Percentiles rank a stretch among this genome's conserved stretches.
These are phyloP conservation scores for Mentha longifolia DNA, from an alignment of 257 asterid genomes.

Conservation along the genomic window DNA sequence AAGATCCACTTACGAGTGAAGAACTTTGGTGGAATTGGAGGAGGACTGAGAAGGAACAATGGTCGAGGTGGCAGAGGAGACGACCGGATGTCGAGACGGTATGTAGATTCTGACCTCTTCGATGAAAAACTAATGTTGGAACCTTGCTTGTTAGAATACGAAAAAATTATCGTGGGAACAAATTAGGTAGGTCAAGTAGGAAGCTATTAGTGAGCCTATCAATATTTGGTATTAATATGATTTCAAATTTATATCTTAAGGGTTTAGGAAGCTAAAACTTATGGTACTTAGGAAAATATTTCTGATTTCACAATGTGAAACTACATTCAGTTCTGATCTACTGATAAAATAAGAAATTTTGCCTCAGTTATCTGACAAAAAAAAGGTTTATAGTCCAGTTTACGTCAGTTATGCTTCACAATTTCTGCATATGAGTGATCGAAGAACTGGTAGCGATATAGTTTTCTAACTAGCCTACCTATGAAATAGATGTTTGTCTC, in stretches of 20 bases:
- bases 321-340: not conserved
- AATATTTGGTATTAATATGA: not conserved
- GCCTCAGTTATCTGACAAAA: not conserved
- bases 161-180: too few relatives aligned
- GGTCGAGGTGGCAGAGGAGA: conserved; percentile 98
- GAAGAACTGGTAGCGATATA: not conserved
- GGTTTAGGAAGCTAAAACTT: not conserved
- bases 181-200: too few relatives aligned
- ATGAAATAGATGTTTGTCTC: conserved; percentile 6
- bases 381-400: not conserved
- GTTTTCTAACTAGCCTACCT: conserved; percentile 16
- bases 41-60: conserved; percentile 83
- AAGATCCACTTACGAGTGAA: conserved; percentile 74
- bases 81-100: conserved; percentile 97
- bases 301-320: not conserved
- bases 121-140: conserved; percentile 4
- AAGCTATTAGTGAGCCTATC: not conserved
- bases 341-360: conserved; percentile 3
- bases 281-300: not conserved
- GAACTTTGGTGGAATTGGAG: conserved; percentile 99
- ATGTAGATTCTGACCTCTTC: conserved; percentile 30
- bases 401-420: not conserved
- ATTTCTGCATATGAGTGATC: not conserved
- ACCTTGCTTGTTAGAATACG: conserved; percentile 10
- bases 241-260: not conserved